Evolutionary conservation across 2,329 filamentous ascomycete species (phyloP).

Genomic region (Colletotrichum zoysiae): DNA sequence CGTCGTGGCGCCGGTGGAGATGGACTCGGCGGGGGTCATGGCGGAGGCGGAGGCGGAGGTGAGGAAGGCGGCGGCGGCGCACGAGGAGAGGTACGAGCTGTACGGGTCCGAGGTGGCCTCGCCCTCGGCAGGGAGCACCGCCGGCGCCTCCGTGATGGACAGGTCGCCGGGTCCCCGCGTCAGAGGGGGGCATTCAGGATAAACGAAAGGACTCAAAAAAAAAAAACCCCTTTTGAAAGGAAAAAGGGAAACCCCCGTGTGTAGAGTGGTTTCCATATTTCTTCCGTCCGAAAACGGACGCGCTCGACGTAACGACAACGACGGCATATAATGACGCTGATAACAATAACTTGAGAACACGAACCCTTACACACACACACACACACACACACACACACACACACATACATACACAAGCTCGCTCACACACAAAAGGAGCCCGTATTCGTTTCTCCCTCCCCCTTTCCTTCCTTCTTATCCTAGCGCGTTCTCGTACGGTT

Average conservation of each 20-base stretch:
- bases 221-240: no score
- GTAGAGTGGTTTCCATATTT: not conserved
- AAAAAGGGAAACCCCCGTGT: not conserved
- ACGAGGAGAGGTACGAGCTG: slow-evolving; percentile 58
- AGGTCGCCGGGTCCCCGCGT: slow-evolving; percentile 27
- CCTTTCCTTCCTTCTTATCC: not conserved
- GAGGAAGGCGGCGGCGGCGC: slow-evolving; percentile 49
- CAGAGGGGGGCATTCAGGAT: not conserved
- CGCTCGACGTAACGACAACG: not conserved
- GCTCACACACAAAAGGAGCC: not conserved
- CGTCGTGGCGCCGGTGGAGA: slow-evolving; percentile 66
- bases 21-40: slow-evolving; percentile 54
- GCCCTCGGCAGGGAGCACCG: slow-evolving; percentile 32
- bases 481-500: not conserved
- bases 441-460: not conserved
- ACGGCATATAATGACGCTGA: not conserved
- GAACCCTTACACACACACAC: not conserved
- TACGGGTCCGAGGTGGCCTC: slow-evolving; percentile 54
- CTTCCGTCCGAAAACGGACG: not conserved
- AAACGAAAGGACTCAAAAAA: not conserved
- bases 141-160: slow-evolving; percentile 29
- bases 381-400: no score
- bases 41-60: slow-evolving; percentile 31
- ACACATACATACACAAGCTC: no score
- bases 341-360: not conserved